Conservation (phyloP, 768 basidiomycete species). For the Cyclocybe cylindracea region DNA sequence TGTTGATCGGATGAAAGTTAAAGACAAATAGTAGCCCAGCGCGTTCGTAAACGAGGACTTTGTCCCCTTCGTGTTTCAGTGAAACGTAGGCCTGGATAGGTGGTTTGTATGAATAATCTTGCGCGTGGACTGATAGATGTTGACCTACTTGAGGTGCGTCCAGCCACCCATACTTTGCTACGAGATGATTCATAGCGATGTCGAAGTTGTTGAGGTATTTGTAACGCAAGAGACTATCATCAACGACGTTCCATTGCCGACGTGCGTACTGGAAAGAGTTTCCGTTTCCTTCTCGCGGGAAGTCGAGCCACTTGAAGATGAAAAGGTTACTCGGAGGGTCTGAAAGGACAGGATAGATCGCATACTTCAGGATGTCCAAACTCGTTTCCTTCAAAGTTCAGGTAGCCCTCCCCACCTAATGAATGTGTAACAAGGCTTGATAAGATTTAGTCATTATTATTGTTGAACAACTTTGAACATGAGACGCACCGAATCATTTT, state of each 20-base stretch:
- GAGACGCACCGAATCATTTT: conserved; percentile 89
- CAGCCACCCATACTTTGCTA: conserved; percentile 84
- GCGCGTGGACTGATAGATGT: background rate
- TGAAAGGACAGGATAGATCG: conserved; percentile 1
- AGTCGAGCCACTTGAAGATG: conserved; percentile 89
- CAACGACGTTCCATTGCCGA: conserved; percentile 94
- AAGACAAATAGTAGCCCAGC: conserved; percentile 93
- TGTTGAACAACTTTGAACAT: background rate
- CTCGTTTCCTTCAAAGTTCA: conserved; percentile 98
- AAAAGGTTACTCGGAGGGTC: background rate
- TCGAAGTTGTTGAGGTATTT: conserved; percentile 94
- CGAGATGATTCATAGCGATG: conserved; percentile 84
- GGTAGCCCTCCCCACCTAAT: conserved; percentile 94
- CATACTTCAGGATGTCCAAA: conserved; percentile 95
- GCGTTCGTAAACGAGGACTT: conserved; percentile 92
- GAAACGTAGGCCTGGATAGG: conserved; percentile 80
- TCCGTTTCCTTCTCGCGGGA: conserved; percentile 93
- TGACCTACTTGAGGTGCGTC: conserved; percentile 69
- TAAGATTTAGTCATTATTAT: background rate
- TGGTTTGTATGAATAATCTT: conserved; percentile 7
- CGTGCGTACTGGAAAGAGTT: conserved; percentile 98
- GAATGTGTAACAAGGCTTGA: conserved; percentile 84
- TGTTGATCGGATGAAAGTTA: conserved; percentile 93
- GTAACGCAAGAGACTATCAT: conserved; percentile 87
- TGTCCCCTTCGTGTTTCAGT: conserved; percentile 91